Conservation (phyloP, 495 filamentous ascomycete species). For the Neurospora sublineolata region DNA sequence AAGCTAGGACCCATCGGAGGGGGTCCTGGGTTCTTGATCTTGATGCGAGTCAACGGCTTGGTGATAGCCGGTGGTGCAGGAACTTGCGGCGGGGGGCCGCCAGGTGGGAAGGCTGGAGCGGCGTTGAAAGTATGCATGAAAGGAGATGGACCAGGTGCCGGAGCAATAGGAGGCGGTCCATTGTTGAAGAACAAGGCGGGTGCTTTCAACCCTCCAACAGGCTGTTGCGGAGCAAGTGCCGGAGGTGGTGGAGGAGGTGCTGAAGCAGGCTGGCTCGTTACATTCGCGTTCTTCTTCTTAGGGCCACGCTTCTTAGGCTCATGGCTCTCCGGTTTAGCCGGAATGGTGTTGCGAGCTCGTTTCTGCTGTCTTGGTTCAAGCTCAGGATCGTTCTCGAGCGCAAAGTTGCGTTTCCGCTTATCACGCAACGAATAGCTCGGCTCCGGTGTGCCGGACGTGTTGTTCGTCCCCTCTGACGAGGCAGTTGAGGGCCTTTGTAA, state of each 20-base stretch:
- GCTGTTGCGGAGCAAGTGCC: conserved; percentile 4
- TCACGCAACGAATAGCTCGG: conserved; percentile 27
- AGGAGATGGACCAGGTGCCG: conserved; percentile 8
- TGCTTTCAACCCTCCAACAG: conserved; percentile 9
- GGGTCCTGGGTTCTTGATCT: conserved; percentile 16
- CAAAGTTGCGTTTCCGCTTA: conserved; percentile 27
- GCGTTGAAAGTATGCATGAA: conserved; percentile 22
- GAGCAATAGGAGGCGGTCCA: conserved; percentile 5
- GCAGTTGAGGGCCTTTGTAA: conserved; percentile 26
- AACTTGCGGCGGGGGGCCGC: conserved; percentile 9
- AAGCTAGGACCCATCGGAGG: not conserved
- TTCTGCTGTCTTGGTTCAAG: conserved; percentile 15
- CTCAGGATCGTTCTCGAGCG: conserved; percentile 24
- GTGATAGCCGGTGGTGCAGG: conserved; percentile 16
- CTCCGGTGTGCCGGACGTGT: conserved; percentile 21
- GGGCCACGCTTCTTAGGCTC: conserved; percentile 13
- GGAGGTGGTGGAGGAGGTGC: conserved; percentile 15
- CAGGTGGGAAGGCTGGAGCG: conserved; percentile 9
- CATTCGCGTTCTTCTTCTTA: conserved; percentile 6
- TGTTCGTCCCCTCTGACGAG: conserved; percentile 14
- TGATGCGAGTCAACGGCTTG: conserved; percentile 23
- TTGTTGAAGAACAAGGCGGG: conserved; percentile 13
- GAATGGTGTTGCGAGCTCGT: conserved; percentile 5
- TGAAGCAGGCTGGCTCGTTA: conserved; percentile 6
- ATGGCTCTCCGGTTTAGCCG: conserved; percentile 2